Percentiles rank a stretch among this genome's conserved stretches.
phyloP scores from a whole-genome alignment of 2,329 filamentous ascomycete genomes.

The Arthrobotrys megalospora region DNA sequence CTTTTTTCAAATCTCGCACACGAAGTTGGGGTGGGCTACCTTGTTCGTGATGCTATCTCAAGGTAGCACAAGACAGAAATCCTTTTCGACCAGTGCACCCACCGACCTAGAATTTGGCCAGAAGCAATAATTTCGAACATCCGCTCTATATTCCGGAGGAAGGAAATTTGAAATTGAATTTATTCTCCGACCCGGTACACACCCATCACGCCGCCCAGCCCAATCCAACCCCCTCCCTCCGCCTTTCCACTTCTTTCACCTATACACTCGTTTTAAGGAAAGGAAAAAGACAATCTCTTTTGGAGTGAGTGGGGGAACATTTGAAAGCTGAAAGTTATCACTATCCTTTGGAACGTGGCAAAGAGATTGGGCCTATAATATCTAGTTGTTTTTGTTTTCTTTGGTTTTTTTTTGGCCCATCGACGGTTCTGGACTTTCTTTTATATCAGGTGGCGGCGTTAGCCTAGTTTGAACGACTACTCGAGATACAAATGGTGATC shows the following conservation, averaged over 20 bases:
- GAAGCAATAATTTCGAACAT: slow-evolving; percentile 42
- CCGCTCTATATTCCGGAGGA: slow-evolving; percentile 17
- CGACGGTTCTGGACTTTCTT: slow-evolving; percentile 23
- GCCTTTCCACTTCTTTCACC: slow-evolving; percentile 15
- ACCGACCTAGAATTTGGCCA: slow-evolving; percentile 27
- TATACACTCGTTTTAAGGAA: slow-evolving; percentile 26
- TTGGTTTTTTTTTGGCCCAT: slow-evolving; percentile 2
- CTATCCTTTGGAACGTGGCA: slow-evolving; percentile 41
- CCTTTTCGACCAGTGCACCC: slow-evolving; percentile 34
- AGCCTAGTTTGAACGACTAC: slow-evolving; percentile 30
- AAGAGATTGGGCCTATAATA: slow-evolving; percentile 22
- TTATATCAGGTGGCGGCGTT: slow-evolving; percentile 34
- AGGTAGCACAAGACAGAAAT: slow-evolving; percentile 55
- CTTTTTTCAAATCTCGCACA: slow-evolving; percentile 21
- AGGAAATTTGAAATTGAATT: slow-evolving; percentile 47
- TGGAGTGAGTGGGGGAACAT: slow-evolving; percentile 22
- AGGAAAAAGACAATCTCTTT: slow-evolving; percentile 18
- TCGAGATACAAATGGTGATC: slow-evolving; percentile 56
- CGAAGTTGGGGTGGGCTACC: slow-evolving; percentile 35
- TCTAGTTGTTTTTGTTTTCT: slow-evolving; percentile 1
- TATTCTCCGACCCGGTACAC: slow-evolving; percentile 42
- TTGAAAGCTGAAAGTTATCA: slow-evolving; percentile 25
- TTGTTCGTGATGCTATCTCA: slow-evolving; percentile 53
- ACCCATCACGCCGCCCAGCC: slow-evolving; percentile 34
- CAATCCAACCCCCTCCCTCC: slow-evolving; percentile 26